These are phyloP conservation scores for Rhinocladiella similis DNA, from an alignment of 2,329 filamentous ascomycete genomes.

Conservation along the genomic window DNA sequence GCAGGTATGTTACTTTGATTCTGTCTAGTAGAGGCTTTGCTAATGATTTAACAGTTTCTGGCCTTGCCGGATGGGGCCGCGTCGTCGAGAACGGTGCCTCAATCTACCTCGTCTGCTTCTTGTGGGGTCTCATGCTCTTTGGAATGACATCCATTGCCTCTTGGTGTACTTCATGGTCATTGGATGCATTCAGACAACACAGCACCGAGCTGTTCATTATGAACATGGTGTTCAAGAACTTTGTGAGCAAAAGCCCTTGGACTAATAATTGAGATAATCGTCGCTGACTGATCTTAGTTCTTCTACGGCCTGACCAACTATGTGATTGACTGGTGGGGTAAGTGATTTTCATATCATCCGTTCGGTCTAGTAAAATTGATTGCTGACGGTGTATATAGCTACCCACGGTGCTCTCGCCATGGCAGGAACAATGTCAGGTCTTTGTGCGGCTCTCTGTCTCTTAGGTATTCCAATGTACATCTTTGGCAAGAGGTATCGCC, in stretches of 20 bases:
- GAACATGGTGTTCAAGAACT: slow-evolving; percentile 27
- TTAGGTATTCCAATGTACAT: slow-evolving; percentile 38
- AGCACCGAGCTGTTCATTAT: slow-evolving; percentile 26
- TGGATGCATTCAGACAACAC: slow-evolving; percentile 19
- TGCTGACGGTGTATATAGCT: background rate
- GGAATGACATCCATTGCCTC: slow-evolving; percentile 15
- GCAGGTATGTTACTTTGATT: background rate
- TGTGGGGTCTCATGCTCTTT: slow-evolving; percentile 19
- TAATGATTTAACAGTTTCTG: slow-evolving; percentile 2
- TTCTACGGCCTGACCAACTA: slow-evolving; percentile 38
- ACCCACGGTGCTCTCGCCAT: slow-evolving; percentile 35
- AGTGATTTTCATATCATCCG: background rate
- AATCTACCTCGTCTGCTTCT: slow-evolving; percentile 20
- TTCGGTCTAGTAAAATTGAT: background rate
- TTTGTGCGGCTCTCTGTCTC: slow-evolving; percentile 37
- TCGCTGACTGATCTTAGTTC: slow-evolving; percentile 25
- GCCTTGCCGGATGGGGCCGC: slow-evolving; percentile 42
- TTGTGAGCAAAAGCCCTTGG: slow-evolving; percentile 1
- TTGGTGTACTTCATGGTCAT: slow-evolving; percentile 17
- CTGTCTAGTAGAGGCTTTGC: no score
- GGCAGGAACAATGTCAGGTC: slow-evolving; percentile 35
- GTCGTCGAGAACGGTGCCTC: slow-evolving; percentile 4
- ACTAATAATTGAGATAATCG: background rate
- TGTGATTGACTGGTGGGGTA: slow-evolving; percentile 36
- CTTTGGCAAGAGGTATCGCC: slow-evolving; percentile 36